Evolutionary conservation across 2,329 filamentous ascomycete genomes (phyloP), one percentile per base, ranked within the genome.

Genomic region (Incumbomyces lentus): DNA sequence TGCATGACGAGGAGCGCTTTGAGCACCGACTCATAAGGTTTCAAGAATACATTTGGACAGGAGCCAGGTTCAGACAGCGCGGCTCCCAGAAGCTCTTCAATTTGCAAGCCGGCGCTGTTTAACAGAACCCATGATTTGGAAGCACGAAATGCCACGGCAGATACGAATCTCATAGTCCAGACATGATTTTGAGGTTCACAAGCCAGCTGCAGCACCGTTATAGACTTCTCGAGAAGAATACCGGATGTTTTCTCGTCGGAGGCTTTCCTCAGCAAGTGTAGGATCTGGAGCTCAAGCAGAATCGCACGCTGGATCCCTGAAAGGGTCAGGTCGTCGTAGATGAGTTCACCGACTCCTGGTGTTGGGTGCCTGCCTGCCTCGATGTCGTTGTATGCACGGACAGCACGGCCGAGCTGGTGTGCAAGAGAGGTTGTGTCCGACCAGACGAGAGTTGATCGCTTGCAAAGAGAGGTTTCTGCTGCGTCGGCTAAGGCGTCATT

Each of bases 371-470:
- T 26, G 8, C 8, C 22, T 26, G 4, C 8, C 5, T 26, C 22
- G 22, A 26, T 8, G 5, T 26, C 26, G 18, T 34, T 34, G 19
- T 40, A 47, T 5, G 36, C 29, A 19, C 19, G 42, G 10, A 45
- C 19, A 4, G 66, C 64, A 29, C 65, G 64, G 6, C 60, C 60
- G 22, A 70, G 56, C 35, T 62, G 59, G 40, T 64, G 66, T 7
- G 57, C 59, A 30, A 55, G 55, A 29, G 59, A 64, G 34, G 65
- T 59, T 3, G 64, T 53, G 43, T 66, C 56, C 36, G 64, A 62
- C 44, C 58, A 63, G 3, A 60, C 50, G 19, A 50, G 51, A 38
- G 55, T 52, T 5, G 59, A 58, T 14, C 62, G 60, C 7, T 52
- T 54, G 8, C 55, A 58, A 3, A 55, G 36, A 7, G 61, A 57